Evolutionary conservation across 495 filamentous ascomycete genomes (phyloP).

Genomic region (Penicillium coffeae): DNA sequence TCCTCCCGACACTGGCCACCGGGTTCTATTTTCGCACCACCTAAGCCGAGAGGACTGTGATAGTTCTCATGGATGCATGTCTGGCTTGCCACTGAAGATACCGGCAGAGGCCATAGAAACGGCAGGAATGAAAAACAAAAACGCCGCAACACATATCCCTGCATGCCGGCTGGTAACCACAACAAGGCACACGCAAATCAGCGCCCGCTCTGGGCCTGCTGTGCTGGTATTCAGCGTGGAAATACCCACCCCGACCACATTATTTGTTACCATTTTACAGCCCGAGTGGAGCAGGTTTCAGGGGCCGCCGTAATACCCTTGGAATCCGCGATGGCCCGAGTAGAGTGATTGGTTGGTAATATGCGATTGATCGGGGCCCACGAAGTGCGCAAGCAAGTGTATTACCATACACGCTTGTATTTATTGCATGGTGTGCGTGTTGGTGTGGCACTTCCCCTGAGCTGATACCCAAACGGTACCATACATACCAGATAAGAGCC

Average conservation of each 20-base stretch:
- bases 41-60: not conserved
- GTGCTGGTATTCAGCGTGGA: slow-evolving; percentile 12
- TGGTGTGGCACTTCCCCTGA: no score
- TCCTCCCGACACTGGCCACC: not conserved
- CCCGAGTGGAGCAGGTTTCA: slow-evolving; percentile 26
- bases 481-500: not conserved
- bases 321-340: slow-evolving; percentile 17
- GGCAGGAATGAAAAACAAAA: slow-evolving; percentile 26
- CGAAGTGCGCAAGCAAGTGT: slow-evolving; percentile 9
- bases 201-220: not conserved
- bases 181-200: slow-evolving; percentile 26
- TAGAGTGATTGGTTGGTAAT: slow-evolving; percentile 10
- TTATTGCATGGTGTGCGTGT: no score
- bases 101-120: slow-evolving; percentile 17
- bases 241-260: slow-evolving; percentile 11
- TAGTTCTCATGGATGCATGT: not conserved
- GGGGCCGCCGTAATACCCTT: slow-evolving; percentile 30
- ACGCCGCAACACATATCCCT: slow-evolving; percentile 23
- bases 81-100: slow-evolving; percentile 3
- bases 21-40: not conserved
- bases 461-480: not conserved
- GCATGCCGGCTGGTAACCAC: slow-evolving; percentile 26
- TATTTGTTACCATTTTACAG: slow-evolving; percentile 22
- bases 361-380: not conserved
- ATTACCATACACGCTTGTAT: no score